Conservation (phyloP, 768 basidiomycete genomes). For the Rossbeevera mucosa region DNA sequence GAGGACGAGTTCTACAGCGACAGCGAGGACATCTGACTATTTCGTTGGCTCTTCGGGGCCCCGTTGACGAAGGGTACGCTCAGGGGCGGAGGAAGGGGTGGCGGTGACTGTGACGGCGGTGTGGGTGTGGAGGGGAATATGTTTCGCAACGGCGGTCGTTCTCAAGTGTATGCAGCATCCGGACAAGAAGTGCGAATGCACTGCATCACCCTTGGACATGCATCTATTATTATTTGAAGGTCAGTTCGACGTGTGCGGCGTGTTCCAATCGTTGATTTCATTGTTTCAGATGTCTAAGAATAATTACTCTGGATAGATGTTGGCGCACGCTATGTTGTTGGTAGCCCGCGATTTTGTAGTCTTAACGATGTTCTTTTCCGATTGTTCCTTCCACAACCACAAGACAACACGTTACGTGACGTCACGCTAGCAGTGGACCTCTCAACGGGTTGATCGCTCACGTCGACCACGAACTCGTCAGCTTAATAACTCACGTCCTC, state of each 20-base stretch:
- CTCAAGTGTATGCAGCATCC: constrained; percentile 6
- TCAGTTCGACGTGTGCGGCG: constrained; percentile 1
- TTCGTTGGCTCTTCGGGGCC: constrained; percentile 84
- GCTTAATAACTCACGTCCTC: not conserved
- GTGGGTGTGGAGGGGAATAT: constrained; percentile 7
- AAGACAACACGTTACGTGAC: constrained; percentile 27
- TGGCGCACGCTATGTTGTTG: constrained; percentile 8
- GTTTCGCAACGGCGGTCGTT: constrained; percentile 2
- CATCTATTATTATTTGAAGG: constrained; percentile 18
- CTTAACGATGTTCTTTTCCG: constrained; percentile 13
- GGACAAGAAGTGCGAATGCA: constrained; percentile 9
- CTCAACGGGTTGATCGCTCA: constrained; percentile 1
- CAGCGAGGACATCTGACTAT: constrained; percentile 78
- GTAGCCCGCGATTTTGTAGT: constrained; percentile 28
- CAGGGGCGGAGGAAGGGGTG: constrained; percentile 48
- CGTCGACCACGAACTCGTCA: constrained; percentile 5
- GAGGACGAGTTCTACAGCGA: constrained; percentile 82
- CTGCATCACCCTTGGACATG: constrained; percentile 7
- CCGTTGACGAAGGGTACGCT: constrained; percentile 58
- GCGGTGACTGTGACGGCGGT: not conserved
- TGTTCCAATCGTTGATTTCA: constrained; percentile 4
- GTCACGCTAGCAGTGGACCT: constrained; percentile 25
- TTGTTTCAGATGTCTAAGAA: constrained; percentile 6
- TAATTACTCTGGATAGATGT: constrained; percentile 14
- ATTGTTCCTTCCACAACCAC: constrained; percentile 25